Conservation (phyloP, 257 asterid genomes). For the Scutellaria galericulata region DNA sequence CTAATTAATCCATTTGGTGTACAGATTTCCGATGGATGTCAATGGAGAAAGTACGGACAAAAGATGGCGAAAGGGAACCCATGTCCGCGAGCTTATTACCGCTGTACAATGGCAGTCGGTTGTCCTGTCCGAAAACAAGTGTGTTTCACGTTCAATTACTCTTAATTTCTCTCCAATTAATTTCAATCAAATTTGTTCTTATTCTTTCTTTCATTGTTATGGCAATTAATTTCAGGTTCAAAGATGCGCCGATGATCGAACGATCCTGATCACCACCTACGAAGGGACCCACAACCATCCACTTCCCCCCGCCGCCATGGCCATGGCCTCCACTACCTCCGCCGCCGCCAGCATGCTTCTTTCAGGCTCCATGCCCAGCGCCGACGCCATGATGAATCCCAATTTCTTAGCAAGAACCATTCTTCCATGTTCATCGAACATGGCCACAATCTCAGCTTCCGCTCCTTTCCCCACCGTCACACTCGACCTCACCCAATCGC, state of each 20-base stretch:
- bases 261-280: constrained; percentile 79
- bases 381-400: constrained; percentile 81
- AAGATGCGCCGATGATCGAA: constrained; percentile 84
- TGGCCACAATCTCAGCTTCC: constrained; percentile 96
- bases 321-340: constrained; percentile 95
- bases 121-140: constrained; percentile 98
- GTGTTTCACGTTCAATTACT: not conserved
- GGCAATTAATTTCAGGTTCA: constrained; percentile 59
- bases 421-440: constrained; percentile 73
- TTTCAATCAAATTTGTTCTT: not conserved
- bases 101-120: constrained; percentile 94
- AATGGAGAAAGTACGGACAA: constrained; percentile 97
- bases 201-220: not conserved
- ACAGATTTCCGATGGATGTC: constrained; percentile 96
- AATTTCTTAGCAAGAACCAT: constrained; percentile 70
- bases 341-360: constrained; percentile 94
- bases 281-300: constrained; percentile 97
- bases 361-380: constrained; percentile 89
- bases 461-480: constrained; percentile 97
- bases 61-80: constrained; percentile 98
- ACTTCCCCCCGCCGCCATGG: constrained; percentile 95
- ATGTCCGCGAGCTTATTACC: constrained; percentile 89
- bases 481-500: constrained; percentile 79
- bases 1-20: not conserved
- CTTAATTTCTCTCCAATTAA: not conserved